phyloP scores from a whole-genome alignment of 2,329 filamentous ascomycete genomes.

The Hypomyces rosellus region DNA sequence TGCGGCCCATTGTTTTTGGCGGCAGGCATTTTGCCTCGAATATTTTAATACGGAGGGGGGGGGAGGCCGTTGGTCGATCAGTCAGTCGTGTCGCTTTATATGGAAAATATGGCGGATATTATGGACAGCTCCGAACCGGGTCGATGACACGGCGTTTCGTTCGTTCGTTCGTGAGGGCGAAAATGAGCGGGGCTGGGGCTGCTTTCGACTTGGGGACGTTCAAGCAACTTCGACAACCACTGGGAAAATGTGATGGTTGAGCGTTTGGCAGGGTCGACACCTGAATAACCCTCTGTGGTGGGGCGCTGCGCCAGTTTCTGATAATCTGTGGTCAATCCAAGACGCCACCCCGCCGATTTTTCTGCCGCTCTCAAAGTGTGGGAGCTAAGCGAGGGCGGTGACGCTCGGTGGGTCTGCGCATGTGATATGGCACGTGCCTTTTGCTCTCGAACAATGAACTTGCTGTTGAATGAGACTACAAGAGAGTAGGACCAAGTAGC shows the following conservation, averaged over 20 bases:
- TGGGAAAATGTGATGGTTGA: constrained; percentile 22
- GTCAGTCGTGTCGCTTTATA: constrained; percentile 11
- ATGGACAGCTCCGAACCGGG: constrained; percentile 5
- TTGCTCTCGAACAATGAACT: too few species aligned
- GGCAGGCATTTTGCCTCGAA: constrained; percentile 19
- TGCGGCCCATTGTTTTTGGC: constrained; percentile 39
- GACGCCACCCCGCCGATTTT: constrained; percentile 32
- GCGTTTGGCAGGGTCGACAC: constrained; percentile 24
- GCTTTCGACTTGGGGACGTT: constrained; percentile 12
- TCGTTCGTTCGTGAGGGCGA: constrained; percentile 9
- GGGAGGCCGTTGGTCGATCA: constrained; percentile 12
- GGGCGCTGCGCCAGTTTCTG: constrained; percentile 15
- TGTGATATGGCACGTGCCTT: constrained; percentile 18
- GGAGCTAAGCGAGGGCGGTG: constrained; percentile 37
- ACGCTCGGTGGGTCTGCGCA: constrained; percentile 14
- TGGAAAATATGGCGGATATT: constrained; percentile 10
- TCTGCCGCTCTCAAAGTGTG: constrained; percentile 32
- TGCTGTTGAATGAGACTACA: too few species aligned
- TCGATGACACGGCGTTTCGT: constrained; percentile 1
- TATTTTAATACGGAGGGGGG: constrained; percentile 13
- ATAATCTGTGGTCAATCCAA: constrained; percentile 9
- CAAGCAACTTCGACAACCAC: constrained; percentile 11
- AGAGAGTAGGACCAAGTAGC: too few species aligned
- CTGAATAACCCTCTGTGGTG: constrained; percentile 35
- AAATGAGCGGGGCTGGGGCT: constrained; percentile 7